Base-by-base conservation (phyloP, 2,329 filamentous ascomycete species). In the Thermoascus crustaceus region DNA sequence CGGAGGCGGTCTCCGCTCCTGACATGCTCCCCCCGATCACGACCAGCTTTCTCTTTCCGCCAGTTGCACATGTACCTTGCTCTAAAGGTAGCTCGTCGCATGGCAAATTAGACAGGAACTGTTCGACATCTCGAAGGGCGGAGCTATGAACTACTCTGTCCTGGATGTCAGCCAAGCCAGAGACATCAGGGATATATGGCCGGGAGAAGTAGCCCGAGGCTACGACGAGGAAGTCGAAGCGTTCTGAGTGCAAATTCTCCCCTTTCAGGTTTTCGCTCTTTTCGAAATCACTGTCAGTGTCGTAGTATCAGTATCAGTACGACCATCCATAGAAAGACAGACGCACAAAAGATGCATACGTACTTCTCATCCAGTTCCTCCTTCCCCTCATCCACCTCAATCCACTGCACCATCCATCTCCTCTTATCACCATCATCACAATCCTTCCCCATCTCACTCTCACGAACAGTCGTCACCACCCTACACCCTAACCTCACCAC, bases 21-120 rank as follows among this genome's bases (percentile, higher is more conserved):
- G 84, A 89, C 72, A 91, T 87, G 48, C 87, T 83, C 0, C 84
- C 85, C 1, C 85, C 85, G 1, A 87, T 75, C 0, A 93, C 68
- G 1, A 86, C 67, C 10, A 91, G 76, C 49, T 79, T 84, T 11
- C 75, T 76, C 49, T 79, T 84, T 11, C 75, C 73, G 1, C 67
- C 67, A 0, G 50, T 48, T n/a, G n/a, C n/a, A n/a, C n/a, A n/a
- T n/a, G n/a, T n/a, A n/a, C n/a, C n/a, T n/a, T n/a, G n/a, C n/a
- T n/a, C n/a, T n/a, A n/a, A n/a, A n/a, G n/a, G n/a, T n/a, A n/a
- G n/a, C n/a, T n/a, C n/a, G 1, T 20, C 17, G 4, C 16, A 29
- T 22, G 8, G 40, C 22, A 3, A 31, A 33, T 11, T 43, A 24
- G 3, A 45, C 31, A 16, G 3, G 20, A 50, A 30, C 4, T 62